Conservation (phyloP, 129 eudicot species). For the Dittrichia graveolens region DNA sequence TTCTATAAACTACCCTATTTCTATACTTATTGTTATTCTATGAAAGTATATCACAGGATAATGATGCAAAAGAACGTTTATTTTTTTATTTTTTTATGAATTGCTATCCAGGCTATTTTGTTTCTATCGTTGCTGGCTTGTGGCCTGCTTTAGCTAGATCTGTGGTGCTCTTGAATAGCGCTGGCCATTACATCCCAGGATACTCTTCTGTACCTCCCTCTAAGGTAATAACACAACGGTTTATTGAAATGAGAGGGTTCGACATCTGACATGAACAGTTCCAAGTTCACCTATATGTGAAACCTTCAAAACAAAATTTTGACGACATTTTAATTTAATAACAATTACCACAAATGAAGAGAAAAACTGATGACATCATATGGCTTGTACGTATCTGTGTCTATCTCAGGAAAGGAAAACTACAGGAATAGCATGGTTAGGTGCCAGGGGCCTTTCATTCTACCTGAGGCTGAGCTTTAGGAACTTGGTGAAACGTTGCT, state of each 20-base stretch:
- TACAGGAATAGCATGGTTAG: conserved; percentile 78
- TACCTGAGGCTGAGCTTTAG: conserved; percentile 68
- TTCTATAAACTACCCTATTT: conserved; percentile 14
- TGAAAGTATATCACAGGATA: neutral
- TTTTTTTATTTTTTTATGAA: neutral
- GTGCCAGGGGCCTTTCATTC: conserved; percentile 65
- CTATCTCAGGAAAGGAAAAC: conserved; percentile 62
- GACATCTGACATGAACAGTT: conserved; percentile 11
- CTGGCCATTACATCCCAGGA: conserved; percentile 75
- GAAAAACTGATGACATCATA: conserved; percentile 2
- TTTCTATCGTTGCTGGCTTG: conserved; percentile 79
- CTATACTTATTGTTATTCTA: conserved; percentile 1
- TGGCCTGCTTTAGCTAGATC: conserved; percentile 87
- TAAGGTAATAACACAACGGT: conserved; percentile 43
- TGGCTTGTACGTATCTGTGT: neutral
- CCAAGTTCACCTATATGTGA: neutral
- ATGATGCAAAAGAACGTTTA: neutral
- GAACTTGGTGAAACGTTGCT: conserved; percentile 67
- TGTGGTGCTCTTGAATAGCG: conserved; percentile 76
- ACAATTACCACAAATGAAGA: neutral
- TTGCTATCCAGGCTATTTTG: conserved; percentile 63
- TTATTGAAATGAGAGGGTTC: conserved; percentile 3
- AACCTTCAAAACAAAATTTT: conserved; percentile 9
- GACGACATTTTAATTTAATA: conserved; percentile 1
- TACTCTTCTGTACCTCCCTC: conserved; percentile 61